phyloP scores from a whole-genome alignment of 2,329 filamentous ascomycete species.

The Hypoxylon sp. region DNA sequence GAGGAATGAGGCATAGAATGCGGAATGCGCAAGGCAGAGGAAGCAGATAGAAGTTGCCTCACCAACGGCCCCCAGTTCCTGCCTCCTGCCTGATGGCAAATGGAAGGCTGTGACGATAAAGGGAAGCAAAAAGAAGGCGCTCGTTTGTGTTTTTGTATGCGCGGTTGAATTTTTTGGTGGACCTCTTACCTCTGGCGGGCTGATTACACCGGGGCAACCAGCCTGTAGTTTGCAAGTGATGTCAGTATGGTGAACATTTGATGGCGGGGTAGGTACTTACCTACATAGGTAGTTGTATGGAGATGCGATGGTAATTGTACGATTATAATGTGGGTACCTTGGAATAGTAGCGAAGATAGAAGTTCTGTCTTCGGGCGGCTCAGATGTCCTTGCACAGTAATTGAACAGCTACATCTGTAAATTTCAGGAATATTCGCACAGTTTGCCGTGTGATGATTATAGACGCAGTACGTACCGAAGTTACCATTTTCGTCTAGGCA shows the following conservation, averaged over 20 bases:
- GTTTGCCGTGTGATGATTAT: background rate
- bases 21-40: conserved; percentile 8
- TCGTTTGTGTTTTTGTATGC: conserved; percentile 17
- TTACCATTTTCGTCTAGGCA: conserved; percentile 20
- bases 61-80: conserved; percentile 19
- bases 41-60: conserved; percentile 33
- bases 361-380: background rate
- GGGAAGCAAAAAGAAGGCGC: conserved; percentile 24
- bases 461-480: conserved; percentile 9
- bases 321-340: background rate
- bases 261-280: conserved; percentile 33
- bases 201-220: conserved; percentile 26
- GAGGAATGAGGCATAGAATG: conserved; percentile 5
- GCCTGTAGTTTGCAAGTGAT: conserved; percentile 27
- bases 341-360: conserved; percentile 2
- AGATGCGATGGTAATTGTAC: background rate
- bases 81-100: conserved; percentile 27
- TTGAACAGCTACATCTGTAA: background rate
- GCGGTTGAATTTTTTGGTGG: conserved; percentile 29
- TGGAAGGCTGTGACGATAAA: conserved; percentile 16
- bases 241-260: conserved; percentile 31
- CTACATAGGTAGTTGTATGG: too few species aligned
- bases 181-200: conserved; percentile 28
- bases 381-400: background rate
- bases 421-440: conserved; percentile 2